These are phyloP conservation scores for Pisolithus marmoratus DNA, from an alignment of 768 basidiomycete genomes.

Conservation along the genomic window DNA sequence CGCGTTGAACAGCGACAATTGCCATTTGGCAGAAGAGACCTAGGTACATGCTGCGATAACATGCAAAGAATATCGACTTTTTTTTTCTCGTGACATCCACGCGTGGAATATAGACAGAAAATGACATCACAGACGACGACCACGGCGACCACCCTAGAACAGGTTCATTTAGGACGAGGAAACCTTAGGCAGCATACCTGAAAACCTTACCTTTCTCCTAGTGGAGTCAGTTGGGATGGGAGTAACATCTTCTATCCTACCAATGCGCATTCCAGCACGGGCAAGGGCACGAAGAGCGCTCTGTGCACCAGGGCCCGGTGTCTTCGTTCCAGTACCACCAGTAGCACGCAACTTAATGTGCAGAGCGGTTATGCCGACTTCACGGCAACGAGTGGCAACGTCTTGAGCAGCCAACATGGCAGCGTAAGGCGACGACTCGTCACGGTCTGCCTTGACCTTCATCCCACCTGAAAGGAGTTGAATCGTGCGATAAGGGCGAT, in stretches of 20 bases:
- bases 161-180: constrained; percentile 1
- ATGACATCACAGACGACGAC: constrained; percentile 77
- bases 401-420: constrained; percentile 99
- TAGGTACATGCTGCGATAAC: constrained; percentile 30
- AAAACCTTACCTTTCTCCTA: constrained; percentile 73
- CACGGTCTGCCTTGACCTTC: constrained; percentile 99
- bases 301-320: constrained; percentile 98
- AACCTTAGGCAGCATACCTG: not conserved
- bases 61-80: constrained; percentile 13
- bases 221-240: constrained; percentile 97
- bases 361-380: constrained; percentile 96
- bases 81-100: constrained; percentile 18
- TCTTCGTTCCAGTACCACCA: constrained; percentile 97
- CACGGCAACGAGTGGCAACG: constrained; percentile 92
- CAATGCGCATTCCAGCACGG: constrained; percentile 97
- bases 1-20: constrained; percentile 85
- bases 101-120: constrained; percentile 8
- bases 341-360: constrained; percentile 99
- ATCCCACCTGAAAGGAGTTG: constrained; percentile 67
- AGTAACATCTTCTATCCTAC: constrained; percentile 97
- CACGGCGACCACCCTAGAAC: constrained; percentile 91
- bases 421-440: constrained; percentile 96
- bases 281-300: constrained; percentile 96
- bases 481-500: not conserved
- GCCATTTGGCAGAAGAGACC: constrained; percentile 33